Evolutionary conservation across 768 basidiomycete genomes (phyloP).

Genomic region (Basidioascus undulatus): DNA sequence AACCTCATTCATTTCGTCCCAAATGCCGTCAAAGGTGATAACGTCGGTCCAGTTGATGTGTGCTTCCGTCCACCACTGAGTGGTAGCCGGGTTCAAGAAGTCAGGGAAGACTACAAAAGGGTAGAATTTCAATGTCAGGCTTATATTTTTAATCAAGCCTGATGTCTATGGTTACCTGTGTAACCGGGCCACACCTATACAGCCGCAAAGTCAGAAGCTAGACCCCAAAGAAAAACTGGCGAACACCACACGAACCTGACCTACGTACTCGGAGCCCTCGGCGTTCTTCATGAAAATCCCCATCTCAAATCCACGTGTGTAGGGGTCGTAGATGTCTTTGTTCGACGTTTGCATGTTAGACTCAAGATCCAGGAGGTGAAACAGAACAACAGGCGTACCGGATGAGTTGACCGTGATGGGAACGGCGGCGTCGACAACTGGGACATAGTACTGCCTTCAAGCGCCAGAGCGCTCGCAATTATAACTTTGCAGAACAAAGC

Average conservation of each 20-base stretch:
- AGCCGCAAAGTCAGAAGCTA: conserved; percentile 1
- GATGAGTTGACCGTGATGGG: conserved; percentile 8
- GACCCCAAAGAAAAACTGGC: too few species aligned
- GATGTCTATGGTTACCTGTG: too few species aligned
- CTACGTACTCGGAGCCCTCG: conserved; percentile 44
- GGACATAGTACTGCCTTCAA: conserved; percentile 4
- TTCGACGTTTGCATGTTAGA: too few species aligned
- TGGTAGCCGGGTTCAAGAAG: too few species aligned
- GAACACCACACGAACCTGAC: conserved; percentile 34
- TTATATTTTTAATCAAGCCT: too few species aligned
- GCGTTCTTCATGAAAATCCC: conserved; percentile 50
- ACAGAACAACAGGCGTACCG: too few species aligned
- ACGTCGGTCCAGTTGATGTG: conserved; percentile 19
- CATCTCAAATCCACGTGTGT: conserved; percentile 32
- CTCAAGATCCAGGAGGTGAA: too few species aligned
- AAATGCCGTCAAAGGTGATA: conserved; percentile 38
- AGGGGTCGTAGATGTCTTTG: conserved; percentile 31
- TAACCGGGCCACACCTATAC: conserved; percentile 64
- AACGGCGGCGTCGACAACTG: conserved; percentile 17
- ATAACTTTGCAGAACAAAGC: conserved; percentile 15
- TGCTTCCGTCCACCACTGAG: conserved; percentile 41
- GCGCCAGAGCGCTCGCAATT: background rate
- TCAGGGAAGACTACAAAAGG: too few species aligned
- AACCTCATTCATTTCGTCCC: conserved; percentile 46
- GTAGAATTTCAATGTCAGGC: too few species aligned